Evolutionary conservation across 164 flowering plant species (phyloP), one percentile per base, ranked within the genome.

Genomic region (Echeveria elegans): DNA sequence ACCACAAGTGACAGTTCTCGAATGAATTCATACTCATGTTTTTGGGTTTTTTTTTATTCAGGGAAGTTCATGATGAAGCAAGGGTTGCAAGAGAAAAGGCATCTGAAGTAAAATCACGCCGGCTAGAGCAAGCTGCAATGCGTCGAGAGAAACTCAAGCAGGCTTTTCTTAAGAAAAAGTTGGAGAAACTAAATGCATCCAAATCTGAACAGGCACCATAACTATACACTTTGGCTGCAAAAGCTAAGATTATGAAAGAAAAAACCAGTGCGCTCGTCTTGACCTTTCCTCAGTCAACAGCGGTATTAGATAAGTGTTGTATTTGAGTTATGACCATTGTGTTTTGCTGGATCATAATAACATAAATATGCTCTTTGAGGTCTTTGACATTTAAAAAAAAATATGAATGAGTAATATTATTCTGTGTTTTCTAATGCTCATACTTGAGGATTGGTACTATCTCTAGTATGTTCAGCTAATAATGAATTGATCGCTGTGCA

Each of bases 41-140:
- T 47, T 67, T 68, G 61, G 9, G 36, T 28, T 40, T 68, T 67
- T 28, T 70, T 30, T 72, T 36, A 63, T 34, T 53, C 85, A 93
- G 98, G 85, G 97, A 93, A 75, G 92, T 93, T 65, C 98, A 93
- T 73, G 91, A 83, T 73, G 98, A 90, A 74, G 92, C 77, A 68
- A 90, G 70, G 70, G 75, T 83, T 74, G 98, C 94, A 2, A 81
- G 98, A 73, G 97, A 85, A 68, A 88, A 86, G 77, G 86, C 67
- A 4, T 80, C 88, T 40, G 84, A 76, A 53, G 74, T 89, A 47
- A 93, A 85, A 78, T 29, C 77, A 69, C 92, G 82, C 9, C 82
- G 98, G 75, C 88, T 90, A 80, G 96, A 87, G 69, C 96, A 87
- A 67, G 87, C 81, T 12, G 76, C 81, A 18, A 81, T 88, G 50